phyloP scores from a whole-genome alignment of 208 protist genomes.

The Endotrypanum monterogeii region DNA sequence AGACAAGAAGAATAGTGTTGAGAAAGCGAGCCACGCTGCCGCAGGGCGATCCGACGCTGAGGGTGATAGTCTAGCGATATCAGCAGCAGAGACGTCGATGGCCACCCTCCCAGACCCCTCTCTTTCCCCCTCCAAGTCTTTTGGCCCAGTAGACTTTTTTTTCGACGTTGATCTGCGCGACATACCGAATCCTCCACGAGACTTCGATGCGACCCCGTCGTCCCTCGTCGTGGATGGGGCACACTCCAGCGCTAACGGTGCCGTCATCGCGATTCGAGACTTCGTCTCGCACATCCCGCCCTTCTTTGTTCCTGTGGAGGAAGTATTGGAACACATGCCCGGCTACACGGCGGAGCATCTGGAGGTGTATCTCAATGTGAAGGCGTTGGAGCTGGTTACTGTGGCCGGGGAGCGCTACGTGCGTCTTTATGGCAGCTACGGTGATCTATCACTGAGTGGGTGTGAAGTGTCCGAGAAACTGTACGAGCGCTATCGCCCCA shows the following conservation, averaged over 20 bases:
- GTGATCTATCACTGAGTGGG: constrained; percentile 54
- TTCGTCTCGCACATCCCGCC: constrained; percentile 85
- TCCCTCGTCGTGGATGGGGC: constrained; percentile 33
- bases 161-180: constrained; percentile 72
- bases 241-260: constrained; percentile 47
- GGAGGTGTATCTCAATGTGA: constrained; percentile 59
- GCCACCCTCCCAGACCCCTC: neutral
- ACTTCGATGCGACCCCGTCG: constrained; percentile 71
- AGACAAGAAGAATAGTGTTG: neutral
- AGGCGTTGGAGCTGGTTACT: constrained; percentile 72
- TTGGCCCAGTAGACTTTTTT: constrained; percentile 71
- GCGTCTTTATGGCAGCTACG: constrained; percentile 77
- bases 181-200: constrained; percentile 66
- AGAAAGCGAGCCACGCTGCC: neutral
- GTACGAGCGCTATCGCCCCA: constrained; percentile 58
- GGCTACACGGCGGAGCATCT: constrained; percentile 90
- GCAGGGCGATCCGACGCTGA: neutral
- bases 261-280: constrained; percentile 69
- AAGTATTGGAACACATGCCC: constrained; percentile 72
- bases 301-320: constrained; percentile 82
- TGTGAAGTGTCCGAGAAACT: constrained; percentile 60
- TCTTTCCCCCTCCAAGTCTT: neutral
- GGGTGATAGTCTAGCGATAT: neutral
- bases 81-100: neutral
- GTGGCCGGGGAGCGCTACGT: constrained; percentile 63